These are phyloP conservation scores for Grosmannia serpens DNA, from an alignment of 2,329 filamentous ascomycete genomes.

Conservation along the genomic window DNA sequence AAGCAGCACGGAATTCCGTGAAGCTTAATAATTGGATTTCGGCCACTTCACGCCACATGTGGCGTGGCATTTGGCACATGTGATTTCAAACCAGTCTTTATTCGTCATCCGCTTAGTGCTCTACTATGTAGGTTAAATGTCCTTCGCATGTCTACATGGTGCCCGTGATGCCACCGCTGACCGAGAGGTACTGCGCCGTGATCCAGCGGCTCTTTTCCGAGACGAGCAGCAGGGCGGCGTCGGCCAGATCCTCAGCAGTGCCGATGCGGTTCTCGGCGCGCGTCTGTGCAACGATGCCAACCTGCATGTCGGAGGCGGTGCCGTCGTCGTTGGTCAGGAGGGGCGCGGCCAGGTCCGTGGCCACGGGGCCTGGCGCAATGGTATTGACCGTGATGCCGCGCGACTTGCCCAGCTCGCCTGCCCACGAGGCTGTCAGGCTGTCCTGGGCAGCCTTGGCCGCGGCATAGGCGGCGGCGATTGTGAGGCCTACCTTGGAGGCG, in stretches of 20 bases:
- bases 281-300: constrained; percentile 7
- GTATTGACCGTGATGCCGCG: constrained; percentile 31
- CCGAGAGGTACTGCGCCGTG: constrained; percentile 29
- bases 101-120: too few species aligned
- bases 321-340: constrained; percentile 7
- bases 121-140: neutral
- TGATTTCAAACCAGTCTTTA: too few species aligned
- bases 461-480: constrained; percentile 14
- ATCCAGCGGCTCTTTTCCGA: constrained; percentile 30
- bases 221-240: constrained; percentile 27
- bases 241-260: constrained; percentile 27
- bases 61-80: too few species aligned
- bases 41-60: too few species aligned
- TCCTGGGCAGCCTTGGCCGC: constrained; percentile 25
- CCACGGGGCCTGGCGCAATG: constrained; percentile 26
- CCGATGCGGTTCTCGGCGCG: constrained; percentile 23
- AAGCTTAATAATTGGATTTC: neutral
- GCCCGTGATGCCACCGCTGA: constrained; percentile 25
- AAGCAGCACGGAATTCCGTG: neutral
- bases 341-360: constrained; percentile 19
- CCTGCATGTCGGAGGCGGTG: constrained; percentile 3
- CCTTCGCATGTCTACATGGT: neutral
- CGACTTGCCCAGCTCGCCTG: constrained; percentile 6
- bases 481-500: constrained; percentile 13
- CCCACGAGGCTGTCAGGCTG: constrained; percentile 21